Evolutionary conservation across 352 stramenopile species (phyloP).

Genomic region (Elongisporangium undulatum): DNA sequence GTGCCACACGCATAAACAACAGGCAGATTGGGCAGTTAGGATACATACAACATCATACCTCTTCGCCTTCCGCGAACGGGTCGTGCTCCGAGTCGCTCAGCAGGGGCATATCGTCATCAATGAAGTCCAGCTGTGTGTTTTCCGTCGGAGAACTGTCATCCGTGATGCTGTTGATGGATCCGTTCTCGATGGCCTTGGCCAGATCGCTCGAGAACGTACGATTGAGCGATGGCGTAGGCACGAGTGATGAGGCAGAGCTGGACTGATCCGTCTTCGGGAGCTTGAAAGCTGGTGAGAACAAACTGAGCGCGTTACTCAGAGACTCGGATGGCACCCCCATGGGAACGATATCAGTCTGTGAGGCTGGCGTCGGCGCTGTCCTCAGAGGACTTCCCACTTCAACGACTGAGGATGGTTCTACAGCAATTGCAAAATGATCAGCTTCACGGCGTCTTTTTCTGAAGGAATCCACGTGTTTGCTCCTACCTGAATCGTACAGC

Average conservation of each 20-base stretch:
- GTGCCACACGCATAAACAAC: slow-evolving; percentile 7
- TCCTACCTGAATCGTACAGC: slow-evolving; percentile 31
- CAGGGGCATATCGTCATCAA: slow-evolving; percentile 71
- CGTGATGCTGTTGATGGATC: background rate
- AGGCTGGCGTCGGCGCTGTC: slow-evolving; percentile 11
- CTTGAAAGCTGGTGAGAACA: slow-evolving; percentile 47
- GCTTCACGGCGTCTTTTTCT: background rate
- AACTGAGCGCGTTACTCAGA: slow-evolving; percentile 28
- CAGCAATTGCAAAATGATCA: background rate
- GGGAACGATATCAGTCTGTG: background rate
- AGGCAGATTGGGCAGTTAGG: slow-evolving; percentile 6
- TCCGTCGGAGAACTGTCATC: background rate
- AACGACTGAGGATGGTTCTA: slow-evolving; percentile 38
- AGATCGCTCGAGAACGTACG: background rate
- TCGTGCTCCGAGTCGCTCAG: slow-evolving; percentile 69
- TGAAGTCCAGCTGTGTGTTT: slow-evolving; percentile 41
- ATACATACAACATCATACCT: slow-evolving; percentile 41
- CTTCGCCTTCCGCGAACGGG: slow-evolving; percentile 67
- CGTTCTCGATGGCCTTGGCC: background rate
- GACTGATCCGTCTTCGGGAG: slow-evolving; percentile 3
- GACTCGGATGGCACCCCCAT: background rate
- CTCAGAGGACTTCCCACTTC: slow-evolving; percentile 37
- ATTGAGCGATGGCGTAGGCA: background rate
- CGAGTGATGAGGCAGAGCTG: background rate
- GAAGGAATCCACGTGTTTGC: background rate